A percentile compares a stretch with the other conserved stretches of the same genome.
Evolutionary conservation across 371 early-diverging fungal species (phyloP).

Genomic region (Mortierella sp.): DNA sequence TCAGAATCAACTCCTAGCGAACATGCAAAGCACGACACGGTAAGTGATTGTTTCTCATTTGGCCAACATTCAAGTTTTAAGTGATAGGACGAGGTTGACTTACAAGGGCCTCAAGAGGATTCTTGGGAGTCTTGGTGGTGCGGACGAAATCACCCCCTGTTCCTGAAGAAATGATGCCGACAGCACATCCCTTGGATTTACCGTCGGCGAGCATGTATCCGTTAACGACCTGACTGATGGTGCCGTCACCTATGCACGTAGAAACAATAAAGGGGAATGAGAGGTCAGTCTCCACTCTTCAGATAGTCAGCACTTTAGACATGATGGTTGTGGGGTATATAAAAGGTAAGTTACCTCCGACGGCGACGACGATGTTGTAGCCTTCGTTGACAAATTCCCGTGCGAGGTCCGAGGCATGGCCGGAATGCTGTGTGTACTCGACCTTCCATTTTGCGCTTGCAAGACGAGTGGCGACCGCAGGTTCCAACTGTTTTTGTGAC

Average conservation of each 20-base stretch:
- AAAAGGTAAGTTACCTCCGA: constrained; percentile 31
- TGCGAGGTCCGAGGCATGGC: constrained; percentile 52
- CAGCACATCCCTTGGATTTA: constrained; percentile 25
- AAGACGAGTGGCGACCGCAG: constrained; percentile 26
- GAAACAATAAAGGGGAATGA: not conserved
- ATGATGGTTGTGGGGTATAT: too few relatives aligned
- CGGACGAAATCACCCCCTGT: constrained; percentile 58
- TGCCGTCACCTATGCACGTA: constrained; percentile 41
- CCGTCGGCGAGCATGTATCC: constrained; percentile 55
- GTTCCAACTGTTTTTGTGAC: constrained; percentile 26
- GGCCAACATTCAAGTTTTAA: not conserved
- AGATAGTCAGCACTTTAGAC: not conserved
- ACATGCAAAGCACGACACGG: not conserved
- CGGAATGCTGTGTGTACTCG: constrained; percentile 50
- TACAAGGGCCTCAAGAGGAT: constrained; percentile 44
- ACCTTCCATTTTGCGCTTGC: constrained; percentile 40
- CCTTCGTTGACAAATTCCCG: constrained; percentile 36
- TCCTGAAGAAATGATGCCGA: constrained; percentile 53
- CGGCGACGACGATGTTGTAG: constrained; percentile 41
- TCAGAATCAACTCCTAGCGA: constrained; percentile 36
- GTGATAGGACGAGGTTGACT: not conserved
- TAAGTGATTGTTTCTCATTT: too few relatives aligned
- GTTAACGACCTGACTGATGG: constrained; percentile 57
- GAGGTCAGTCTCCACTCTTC: too few relatives aligned
- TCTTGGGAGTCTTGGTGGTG: constrained; percentile 35